phyloP scores from a whole-genome alignment of 495 filamentous ascomycete species.

The Penicillium cataractarum region DNA sequence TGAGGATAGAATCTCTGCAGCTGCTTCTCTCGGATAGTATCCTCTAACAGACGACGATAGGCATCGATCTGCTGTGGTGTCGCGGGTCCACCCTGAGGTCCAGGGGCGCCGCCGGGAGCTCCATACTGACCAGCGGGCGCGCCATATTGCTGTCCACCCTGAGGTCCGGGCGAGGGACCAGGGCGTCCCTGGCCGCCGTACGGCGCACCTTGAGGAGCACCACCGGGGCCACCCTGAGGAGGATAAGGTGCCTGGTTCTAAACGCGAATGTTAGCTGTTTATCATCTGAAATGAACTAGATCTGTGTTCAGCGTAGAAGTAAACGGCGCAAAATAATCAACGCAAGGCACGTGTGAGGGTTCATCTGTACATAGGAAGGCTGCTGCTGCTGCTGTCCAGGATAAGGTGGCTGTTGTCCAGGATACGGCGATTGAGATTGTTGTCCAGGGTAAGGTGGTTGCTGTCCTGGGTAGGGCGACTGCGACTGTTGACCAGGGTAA shows the following conservation, averaged over 20 bases:
- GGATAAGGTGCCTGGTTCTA: constrained; percentile 33
- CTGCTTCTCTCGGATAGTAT: constrained; percentile 60
- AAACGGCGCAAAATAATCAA: constrained; percentile 19
- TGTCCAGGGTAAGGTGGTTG: constrained; percentile 5
- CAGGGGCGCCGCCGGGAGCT: constrained; percentile 27
- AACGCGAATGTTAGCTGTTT: constrained; percentile 23
- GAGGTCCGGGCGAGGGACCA: constrained; percentile 36
- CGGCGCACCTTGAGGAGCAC: constrained; percentile 30
- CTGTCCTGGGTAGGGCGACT: constrained; percentile 31
- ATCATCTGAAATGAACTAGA: neutral
- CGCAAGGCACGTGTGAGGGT: constrained; percentile 18
- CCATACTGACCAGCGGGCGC: constrained; percentile 34
- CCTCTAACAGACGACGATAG: constrained; percentile 57
- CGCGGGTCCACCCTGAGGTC: constrained; percentile 34
- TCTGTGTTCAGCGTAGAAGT: neutral
- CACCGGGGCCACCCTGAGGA: constrained; percentile 11
- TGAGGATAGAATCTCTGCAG: constrained; percentile 60
- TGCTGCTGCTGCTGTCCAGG: constrained; percentile 27
- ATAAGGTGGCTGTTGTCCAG: constrained; percentile 24
- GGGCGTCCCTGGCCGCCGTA: constrained; percentile 39
- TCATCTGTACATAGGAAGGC: constrained; percentile 36
- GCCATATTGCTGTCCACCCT: constrained; percentile 29
- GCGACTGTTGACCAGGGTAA: constrained; percentile 15
- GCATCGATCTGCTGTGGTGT: constrained; percentile 52
- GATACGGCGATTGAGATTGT: constrained; percentile 16